These are phyloP conservation scores for Micractinium sp. DNA, from an alignment of 139 green algal genomes.

Conservation along the genomic window DNA sequence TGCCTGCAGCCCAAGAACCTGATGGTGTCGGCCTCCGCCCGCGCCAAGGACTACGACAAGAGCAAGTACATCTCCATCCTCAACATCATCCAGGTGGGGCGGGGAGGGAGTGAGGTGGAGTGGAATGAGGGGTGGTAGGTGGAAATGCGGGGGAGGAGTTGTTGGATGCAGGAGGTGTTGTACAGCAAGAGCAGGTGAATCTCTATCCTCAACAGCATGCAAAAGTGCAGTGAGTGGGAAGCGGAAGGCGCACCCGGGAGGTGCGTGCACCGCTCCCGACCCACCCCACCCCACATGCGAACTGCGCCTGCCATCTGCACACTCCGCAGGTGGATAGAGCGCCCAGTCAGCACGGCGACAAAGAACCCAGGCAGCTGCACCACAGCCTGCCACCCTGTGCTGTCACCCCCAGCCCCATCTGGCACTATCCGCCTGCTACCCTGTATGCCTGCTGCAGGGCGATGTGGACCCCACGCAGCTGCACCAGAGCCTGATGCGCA, in stretches of 20 bases:
- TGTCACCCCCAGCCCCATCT: not conserved
- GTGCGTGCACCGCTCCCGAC: no score
- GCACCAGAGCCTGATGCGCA: constrained; percentile 97
- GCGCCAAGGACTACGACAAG: constrained; percentile 83
- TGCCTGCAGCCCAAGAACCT: constrained; percentile 92
- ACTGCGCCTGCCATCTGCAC: no score
- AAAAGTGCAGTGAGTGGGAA: no score
- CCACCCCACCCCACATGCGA: no score
- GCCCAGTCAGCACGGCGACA: no score
- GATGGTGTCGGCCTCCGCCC: constrained; percentile 85
- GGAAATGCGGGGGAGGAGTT: not conserved
- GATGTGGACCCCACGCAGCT: constrained; percentile 95
- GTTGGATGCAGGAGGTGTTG: not conserved
- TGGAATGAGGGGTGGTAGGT: not conserved
- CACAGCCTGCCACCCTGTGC: not conserved
- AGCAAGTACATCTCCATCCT: constrained; percentile 98
- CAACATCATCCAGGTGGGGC: constrained; percentile 92
- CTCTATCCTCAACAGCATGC: not conserved
- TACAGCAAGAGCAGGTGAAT: not conserved
- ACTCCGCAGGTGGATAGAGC: no score
- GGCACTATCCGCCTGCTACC: no score
- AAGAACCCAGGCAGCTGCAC: no score
- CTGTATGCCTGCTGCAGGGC: constrained; percentile 68
- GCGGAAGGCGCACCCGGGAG: no score
- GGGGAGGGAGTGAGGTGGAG: not conserved